Percentiles rank a stretch among this genome's conserved stretches.
phyloP scores from a whole-genome alignment of 768 basidiomycete species.

The Mycena vitilis region DNA sequence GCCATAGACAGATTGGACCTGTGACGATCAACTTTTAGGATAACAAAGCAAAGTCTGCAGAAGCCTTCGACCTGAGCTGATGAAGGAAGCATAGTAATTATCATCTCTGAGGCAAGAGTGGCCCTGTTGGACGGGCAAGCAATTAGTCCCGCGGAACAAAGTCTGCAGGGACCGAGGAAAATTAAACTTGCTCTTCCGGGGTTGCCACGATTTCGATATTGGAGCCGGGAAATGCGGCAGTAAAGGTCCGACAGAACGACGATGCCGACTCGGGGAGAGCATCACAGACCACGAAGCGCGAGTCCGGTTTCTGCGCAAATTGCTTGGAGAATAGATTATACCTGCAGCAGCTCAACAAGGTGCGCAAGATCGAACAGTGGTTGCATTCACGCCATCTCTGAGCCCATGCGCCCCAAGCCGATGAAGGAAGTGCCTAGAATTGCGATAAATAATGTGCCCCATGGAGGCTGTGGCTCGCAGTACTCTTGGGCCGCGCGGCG shows the following conservation, averaged over 20 bases:
- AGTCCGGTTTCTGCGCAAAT: constrained; percentile 60
- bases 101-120: constrained; percentile 67
- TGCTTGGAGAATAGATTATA: constrained; percentile 86
- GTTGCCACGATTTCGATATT: constrained; percentile 67
- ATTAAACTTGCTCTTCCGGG: constrained; percentile 70
- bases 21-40: constrained; percentile 37
- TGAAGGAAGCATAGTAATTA: constrained; percentile 94
- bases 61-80: constrained; percentile 80
- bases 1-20: constrained; percentile 83
- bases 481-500: constrained; percentile 53
- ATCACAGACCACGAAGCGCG: constrained; percentile 84
- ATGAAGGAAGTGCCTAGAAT: constrained; percentile 73
- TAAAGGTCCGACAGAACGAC: constrained; percentile 68
- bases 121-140: constrained; percentile 58
- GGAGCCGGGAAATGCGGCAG: constrained; percentile 67
- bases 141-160: constrained; percentile 31
- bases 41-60: no score
- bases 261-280: constrained; percentile 68
- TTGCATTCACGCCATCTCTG: constrained; percentile 71
- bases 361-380: not conserved
- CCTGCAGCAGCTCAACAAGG: constrained; percentile 42
- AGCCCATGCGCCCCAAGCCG: constrained; percentile 90
- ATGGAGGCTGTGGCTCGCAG: not conserved
- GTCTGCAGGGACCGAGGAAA: constrained; percentile 13
- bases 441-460: not conserved